phyloP scores from a whole-genome alignment of 2,329 filamentous ascomycete species.

The Fusarium udum region DNA sequence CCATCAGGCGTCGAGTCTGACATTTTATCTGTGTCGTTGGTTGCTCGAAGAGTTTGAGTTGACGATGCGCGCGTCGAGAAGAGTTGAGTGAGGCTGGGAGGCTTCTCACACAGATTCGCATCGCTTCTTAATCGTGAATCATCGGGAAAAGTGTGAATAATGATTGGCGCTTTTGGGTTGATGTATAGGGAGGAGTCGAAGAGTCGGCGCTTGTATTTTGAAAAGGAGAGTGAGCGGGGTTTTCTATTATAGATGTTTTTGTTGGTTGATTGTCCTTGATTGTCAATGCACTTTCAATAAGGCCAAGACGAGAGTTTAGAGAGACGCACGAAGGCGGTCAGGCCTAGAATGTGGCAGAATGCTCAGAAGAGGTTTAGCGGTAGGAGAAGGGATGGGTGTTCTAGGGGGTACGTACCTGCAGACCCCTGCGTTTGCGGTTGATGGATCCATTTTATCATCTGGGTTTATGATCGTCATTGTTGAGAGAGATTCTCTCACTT shows the following conservation, averaged over 20 bases:
- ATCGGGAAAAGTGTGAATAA: not conserved
- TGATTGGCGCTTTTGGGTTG: not conserved
- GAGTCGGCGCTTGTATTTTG: not conserved
- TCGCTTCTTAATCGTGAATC: conserved; percentile 18
- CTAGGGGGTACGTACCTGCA: conserved; percentile 14
- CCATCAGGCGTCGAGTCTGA: conserved; percentile 49
- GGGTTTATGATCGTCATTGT: conserved; percentile 17
- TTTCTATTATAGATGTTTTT: conserved; percentile 13
- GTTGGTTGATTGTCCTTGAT: conserved; percentile 15
- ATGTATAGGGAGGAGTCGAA: not conserved
- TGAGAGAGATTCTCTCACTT: conserved; percentile 23
- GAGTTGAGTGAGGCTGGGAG: conserved; percentile 20
- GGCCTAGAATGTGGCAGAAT: conserved; percentile 37
- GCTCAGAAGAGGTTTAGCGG: not conserved
- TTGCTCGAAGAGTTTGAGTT: conserved; percentile 13
- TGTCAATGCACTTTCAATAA: conserved; percentile 17
- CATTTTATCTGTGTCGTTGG: conserved; percentile 44
- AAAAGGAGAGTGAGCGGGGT: not conserved
- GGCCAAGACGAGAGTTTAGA: conserved; percentile 17
- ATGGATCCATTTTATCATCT: conserved; percentile 29
- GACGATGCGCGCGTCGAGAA: conserved; percentile 38
- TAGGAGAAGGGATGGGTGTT: not conserved
- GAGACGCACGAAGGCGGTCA: conserved; percentile 39
- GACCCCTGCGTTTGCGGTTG: conserved; percentile 13
- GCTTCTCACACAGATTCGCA: conserved; percentile 30